Base-by-base conservation (phyloP, 306 rosid species). In the Purshia tridentata region DNA sequence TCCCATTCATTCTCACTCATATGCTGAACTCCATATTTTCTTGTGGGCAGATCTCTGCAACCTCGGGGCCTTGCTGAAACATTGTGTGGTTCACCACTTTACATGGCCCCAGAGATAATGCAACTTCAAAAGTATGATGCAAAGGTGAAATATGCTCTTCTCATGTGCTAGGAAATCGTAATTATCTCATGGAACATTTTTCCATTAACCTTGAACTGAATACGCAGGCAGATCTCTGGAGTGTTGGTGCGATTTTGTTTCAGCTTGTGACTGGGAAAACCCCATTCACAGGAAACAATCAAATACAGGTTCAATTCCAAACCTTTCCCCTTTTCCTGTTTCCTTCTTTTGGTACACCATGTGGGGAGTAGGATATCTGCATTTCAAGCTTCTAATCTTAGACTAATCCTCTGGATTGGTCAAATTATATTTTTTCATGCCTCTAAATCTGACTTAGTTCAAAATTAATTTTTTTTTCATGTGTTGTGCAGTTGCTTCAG, bases 41-140 rank as follows among this genome's bases (percentile, higher is more conserved):
- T 73, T 55, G 35, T 80, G 69, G 77, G 81, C 80, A 95, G 99
- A 84, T 95, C 98, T 78, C 81, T 95, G 86, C 96, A 90, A 81
- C 97, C 99, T 66, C 88, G 83, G 72, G 91, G 92, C 53, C 98
- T 95, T 83, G 99, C 99, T 72, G 99, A 95, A 88, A 95, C 99
- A 42, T 81, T 95, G 89, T 95, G 99, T 76, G 99, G 99, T 65
- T 95, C 99, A 23, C 99, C 99, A 37, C 99, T 95, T 72, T 95
- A 95, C 84, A 95, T 95, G 99, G 99, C 99, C 83, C 99, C 99
- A 48, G 98, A 95, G 88, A 95, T 95, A 81, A 95, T 95, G 99
- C 98, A 87, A 86, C 93, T 88, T n/a, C 97, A 92, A 75, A 92
- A 95, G 77, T 95, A 95, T 71, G 98, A 95, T 81, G 98, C 98